Conservation (phyloP, 495 filamentous ascomycete genomes). For the Daldinia decipiens region DNA sequence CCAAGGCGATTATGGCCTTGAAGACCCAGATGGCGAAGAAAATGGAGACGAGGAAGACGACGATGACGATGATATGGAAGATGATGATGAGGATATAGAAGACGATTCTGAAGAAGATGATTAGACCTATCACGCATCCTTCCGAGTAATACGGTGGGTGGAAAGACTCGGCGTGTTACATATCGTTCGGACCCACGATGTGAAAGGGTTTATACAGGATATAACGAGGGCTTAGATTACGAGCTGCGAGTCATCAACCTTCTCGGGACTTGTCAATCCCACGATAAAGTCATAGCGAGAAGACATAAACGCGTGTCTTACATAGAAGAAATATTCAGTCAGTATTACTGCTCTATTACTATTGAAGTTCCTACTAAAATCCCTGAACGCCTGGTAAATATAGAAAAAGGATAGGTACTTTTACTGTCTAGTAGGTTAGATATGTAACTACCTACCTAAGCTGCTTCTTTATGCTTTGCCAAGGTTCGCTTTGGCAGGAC, state of each 20-base stretch:
- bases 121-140: slow-evolving; percentile 6
- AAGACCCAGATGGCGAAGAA: slow-evolving; percentile 72
- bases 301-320: background rate
- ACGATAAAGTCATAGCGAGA: background rate
- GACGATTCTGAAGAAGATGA: slow-evolving; percentile 42
- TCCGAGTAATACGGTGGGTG: background rate
- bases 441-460: no score
- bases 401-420: background rate
- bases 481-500: slow-evolving; percentile 59
- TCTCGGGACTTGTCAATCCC: background rate
- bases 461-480: slow-evolving; percentile 15
- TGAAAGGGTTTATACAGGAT: slow-evolving; percentile 18
- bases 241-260: background rate
- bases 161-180: slow-evolving; percentile 25
- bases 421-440: no score
- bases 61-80: slow-evolving; percentile 49
- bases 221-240: slow-evolving; percentile 23
- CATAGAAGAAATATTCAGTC: background rate
- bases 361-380: background rate
- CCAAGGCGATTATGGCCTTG: slow-evolving; percentile 90
- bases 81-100: slow-evolving; percentile 54
- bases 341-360: background rate
- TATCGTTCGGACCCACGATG: background rate
- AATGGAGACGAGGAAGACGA: slow-evolving; percentile 65
- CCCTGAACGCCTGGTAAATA: background rate